phyloP scores from a whole-genome alignment of 495 filamentous ascomycete genomes.

The Tuber microsphaerosporum region DNA sequence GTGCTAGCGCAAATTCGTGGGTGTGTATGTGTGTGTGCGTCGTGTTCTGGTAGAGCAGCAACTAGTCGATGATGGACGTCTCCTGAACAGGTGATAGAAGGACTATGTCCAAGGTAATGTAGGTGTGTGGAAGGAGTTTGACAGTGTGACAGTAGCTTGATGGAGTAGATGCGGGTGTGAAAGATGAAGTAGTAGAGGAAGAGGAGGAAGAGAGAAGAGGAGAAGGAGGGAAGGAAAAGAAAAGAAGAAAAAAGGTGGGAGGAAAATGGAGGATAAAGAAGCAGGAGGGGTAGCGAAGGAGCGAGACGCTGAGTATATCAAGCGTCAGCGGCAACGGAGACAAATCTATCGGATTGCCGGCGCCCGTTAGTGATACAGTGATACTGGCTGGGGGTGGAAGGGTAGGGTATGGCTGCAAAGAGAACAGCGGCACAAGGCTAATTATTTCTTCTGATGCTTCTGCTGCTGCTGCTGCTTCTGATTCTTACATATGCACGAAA shows the following conservation, averaged over 20 bases:
- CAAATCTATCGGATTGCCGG: conserved; percentile 18
- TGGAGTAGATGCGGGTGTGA: conserved; percentile 12
- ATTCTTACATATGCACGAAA: conserved; percentile 2
- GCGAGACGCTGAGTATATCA: conserved; percentile 32
- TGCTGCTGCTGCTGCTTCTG: not conserved
- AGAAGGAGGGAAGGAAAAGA: conserved; percentile 24
- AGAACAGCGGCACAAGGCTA: conserved; percentile 1
- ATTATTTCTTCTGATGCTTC: not conserved
- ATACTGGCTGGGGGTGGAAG: not conserved
- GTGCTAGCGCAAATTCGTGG: conserved; percentile 3
- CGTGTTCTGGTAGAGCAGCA: not conserved
- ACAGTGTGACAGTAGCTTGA: conserved; percentile 1
- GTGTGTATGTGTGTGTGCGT: conserved; percentile 4
- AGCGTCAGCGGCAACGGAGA: conserved; percentile 19
- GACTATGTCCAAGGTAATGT: conserved; percentile 15
- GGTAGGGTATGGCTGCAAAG: not conserved
- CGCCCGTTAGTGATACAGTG: not conserved
- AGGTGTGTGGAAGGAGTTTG: conserved; percentile 18
- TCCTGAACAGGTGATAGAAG: not conserved
- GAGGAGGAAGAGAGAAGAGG: conserved; percentile 24
- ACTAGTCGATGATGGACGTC: not conserved
- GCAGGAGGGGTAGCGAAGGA: conserved; percentile 9
- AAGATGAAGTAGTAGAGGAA: conserved; percentile 3
- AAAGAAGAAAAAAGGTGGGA: conserved; percentile 15
- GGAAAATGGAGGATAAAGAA: conserved; percentile 13